These are phyloP conservation scores for Colletotrichum tanaceti DNA, from an alignment of 2,329 filamentous ascomycete genomes.

Conservation along the genomic window DNA sequence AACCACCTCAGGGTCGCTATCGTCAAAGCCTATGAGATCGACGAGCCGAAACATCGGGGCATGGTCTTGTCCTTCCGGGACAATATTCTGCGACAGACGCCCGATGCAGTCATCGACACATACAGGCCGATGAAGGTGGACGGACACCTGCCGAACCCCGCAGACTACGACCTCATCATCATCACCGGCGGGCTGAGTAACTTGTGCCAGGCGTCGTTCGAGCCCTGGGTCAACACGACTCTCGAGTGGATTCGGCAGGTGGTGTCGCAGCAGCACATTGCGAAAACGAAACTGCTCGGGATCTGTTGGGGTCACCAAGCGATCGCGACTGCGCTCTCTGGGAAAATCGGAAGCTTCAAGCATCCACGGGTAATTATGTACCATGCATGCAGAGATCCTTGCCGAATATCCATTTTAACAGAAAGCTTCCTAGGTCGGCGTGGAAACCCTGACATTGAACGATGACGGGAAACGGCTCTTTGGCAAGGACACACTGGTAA, in stretches of 20 bases:
- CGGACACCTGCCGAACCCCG: conserved; percentile 18
- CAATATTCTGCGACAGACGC: conserved; percentile 20
- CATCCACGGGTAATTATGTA: conserved; percentile 23
- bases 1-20: conserved; percentile 32
- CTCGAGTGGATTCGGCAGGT: conserved; percentile 31
- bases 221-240: conserved; percentile 32
- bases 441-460: conserved; percentile 7
- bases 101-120: conserved; percentile 24
- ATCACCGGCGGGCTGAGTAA: conserved; percentile 35
- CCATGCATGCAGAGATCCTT: not conserved
- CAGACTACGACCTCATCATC: conserved; percentile 30
- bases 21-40: conserved; percentile 35
- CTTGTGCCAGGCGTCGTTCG: conserved; percentile 29
- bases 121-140: conserved; percentile 30
- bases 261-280: conserved; percentile 27
- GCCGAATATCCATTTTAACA: not conserved
- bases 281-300: conserved; percentile 25
- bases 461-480: conserved; percentile 22
- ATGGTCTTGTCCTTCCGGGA: conserved; percentile 34
- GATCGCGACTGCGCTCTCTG: conserved; percentile 26
- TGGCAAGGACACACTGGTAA: conserved; percentile 18
- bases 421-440: conserved; percentile 18
- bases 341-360: conserved; percentile 29
- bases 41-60: conserved; percentile 34
- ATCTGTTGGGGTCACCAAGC: conserved; percentile 37